Percentiles rank a stretch among this genome's conserved stretches.
These are phyloP conservation scores for Rhododendron simsii DNA, from an alignment of 148 eudicot genomes.

Conservation along the genomic window DNA sequence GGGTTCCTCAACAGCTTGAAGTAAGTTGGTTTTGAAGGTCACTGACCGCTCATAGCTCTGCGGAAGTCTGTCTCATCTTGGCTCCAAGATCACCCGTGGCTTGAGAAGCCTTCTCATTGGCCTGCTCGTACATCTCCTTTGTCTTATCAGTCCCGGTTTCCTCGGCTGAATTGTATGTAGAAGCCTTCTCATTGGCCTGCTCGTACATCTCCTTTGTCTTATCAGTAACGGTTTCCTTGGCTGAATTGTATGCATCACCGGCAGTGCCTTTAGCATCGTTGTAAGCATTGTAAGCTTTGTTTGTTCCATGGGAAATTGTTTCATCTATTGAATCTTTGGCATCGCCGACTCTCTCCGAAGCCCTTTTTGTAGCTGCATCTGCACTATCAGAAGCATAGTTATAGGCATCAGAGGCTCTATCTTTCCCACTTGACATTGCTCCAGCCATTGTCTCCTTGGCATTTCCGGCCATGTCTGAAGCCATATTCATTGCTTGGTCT, in stretches of 20 bases:
- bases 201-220: constrained; percentile 36
- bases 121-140: constrained; percentile 38
- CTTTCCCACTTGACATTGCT: constrained; percentile 3
- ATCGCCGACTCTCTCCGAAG: constrained; percentile 5
- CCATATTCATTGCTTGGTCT: neutral
- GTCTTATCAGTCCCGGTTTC: constrained; percentile 25
- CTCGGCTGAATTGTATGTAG: constrained; percentile 27
- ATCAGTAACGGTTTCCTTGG: constrained; percentile 25
- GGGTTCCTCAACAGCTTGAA: neutral
- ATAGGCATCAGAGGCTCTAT: constrained; percentile 12
- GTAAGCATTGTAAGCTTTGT: constrained; percentile 13
- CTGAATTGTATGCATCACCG: constrained; percentile 18
- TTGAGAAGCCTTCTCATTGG: constrained; percentile 52
- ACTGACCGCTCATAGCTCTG: constrained; percentile 11
- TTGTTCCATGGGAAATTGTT: constrained; percentile 11
- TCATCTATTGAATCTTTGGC: neutral
- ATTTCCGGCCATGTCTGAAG: constrained; percentile 2
- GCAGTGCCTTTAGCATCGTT: constrained; percentile 9
- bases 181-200: constrained; percentile 51
- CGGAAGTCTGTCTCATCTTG: constrained; percentile 8
- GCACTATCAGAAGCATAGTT: constrained; percentile 2
- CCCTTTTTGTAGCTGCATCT: neutral
- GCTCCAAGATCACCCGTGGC: constrained; percentile 38
- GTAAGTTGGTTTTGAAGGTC: neutral
- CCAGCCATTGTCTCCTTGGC: neutral